These are phyloP conservation scores for Sarocladiaceae sp. DNA, from an alignment of 2,329 filamentous ascomycete species.

Conservation along the genomic window DNA sequence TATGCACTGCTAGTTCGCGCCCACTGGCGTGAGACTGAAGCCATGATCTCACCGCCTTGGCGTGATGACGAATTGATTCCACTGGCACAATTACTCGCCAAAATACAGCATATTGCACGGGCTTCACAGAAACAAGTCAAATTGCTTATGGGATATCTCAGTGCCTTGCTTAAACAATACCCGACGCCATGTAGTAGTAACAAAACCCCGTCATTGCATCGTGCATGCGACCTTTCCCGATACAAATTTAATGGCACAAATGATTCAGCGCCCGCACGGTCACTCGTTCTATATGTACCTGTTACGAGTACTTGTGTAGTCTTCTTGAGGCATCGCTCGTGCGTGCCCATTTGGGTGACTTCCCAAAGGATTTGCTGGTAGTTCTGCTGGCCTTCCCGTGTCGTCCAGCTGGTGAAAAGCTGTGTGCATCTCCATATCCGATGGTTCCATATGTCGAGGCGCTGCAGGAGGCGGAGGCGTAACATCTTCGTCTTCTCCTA, in stretches of 20 bases:
- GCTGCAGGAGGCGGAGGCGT: background rate
- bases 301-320: background rate
- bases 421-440: constrained; percentile 4
- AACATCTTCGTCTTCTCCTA: constrained; percentile 2
- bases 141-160: no score
- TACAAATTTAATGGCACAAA: no score
- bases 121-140: background rate
- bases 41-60: constrained; percentile 5
- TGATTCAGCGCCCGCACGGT: no score
- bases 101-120: background rate
- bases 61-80: background rate
- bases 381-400: background rate
- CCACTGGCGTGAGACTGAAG: background rate
- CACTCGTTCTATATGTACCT: background rate
- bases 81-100: background rate
- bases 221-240: no score
- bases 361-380: background rate
- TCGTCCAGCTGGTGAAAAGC: background rate
- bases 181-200: background rate
- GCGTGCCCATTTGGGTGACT: background rate
- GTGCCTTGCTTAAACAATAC: background rate
- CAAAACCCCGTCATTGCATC: no score
- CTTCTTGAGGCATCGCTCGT: background rate
- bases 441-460: background rate
- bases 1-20: no score